Evolutionary conservation across 257 asterid genomes (phyloP), one percentile per base, ranked within the genome.

Genomic region (Solanum sparsipilum): DNA sequence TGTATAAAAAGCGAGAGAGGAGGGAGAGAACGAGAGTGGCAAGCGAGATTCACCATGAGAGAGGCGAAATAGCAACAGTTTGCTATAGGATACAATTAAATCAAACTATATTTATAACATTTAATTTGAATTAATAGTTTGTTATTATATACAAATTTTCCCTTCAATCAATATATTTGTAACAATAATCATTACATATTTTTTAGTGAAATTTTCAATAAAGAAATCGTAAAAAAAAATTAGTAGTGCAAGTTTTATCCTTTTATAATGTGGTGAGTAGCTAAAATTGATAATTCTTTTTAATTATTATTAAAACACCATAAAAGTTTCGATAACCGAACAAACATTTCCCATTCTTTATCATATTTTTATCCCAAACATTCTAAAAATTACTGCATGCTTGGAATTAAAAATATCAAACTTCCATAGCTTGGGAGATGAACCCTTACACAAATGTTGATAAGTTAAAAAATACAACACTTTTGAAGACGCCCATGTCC

Each of bases 391-490:
- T 13, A 13, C 31, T 89, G 92, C 92, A 89, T 83, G 90, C 90
- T 91, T 89, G 83, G 65, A 85, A 87, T 85, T 84, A 72, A 73
- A 34, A 86, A 74, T 86, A 88, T 70, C 89, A 84, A 87, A 65
- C 32, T 70, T 39, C n/a, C 67, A 56, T 46, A 35, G 52, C 86
- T 88, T 63, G 89, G 74, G 83, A 87, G 88, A 84, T 38, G 89
- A 71, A 81, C 87, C 87, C 86, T 71, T 29, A 35, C 34, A 82
- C 25, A 5, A 63, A 63, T 46, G 63, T 29, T 31, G 34, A 13
- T 44, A 38, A 7, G 20, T 74, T 21, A 2, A 18, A 27, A 21
- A 27, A 83, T 23, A 16, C 0, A 27, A 72, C 63, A 88, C 83
- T 79, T 79, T 82, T 86, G 79, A 89, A 52, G 76, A 88, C 65